Evolutionary conservation across 768 basidiomycete species (phyloP).

Genomic region (Erythrobasidium yunnanense): DNA sequence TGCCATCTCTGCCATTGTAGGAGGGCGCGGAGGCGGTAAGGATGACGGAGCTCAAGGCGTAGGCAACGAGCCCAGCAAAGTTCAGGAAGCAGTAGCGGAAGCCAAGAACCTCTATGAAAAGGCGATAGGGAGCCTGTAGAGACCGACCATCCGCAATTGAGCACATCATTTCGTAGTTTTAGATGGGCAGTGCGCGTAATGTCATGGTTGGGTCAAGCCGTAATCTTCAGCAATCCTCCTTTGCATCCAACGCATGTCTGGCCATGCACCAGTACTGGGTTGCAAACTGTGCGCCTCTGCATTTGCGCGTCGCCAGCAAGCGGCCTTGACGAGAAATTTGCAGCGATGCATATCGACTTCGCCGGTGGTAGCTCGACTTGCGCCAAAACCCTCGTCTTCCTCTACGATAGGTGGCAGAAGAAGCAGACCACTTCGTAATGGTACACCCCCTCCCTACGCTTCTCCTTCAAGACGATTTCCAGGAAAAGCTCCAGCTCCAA

Average conservation of each 20-base stretch:
- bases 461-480: too few relatives aligned
- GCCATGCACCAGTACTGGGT: not conserved
- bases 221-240: not conserved
- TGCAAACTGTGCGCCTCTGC: not conserved
- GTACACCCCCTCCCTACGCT: too few relatives aligned
- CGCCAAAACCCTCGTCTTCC: not conserved
- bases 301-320: not conserved
- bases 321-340: too few relatives aligned
- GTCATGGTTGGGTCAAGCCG: not conserved
- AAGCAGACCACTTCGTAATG: too few relatives aligned
- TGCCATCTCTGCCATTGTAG: constrained; percentile 63
- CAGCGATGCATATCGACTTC: too few relatives aligned
- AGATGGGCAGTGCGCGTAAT: too few relatives aligned
- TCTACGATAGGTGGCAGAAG: too few relatives aligned
- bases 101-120: constrained; percentile 20
- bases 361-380: not conserved
- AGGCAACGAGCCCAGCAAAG: constrained; percentile 54
- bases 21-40: constrained; percentile 96
- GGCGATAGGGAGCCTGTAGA: constrained; percentile 11
- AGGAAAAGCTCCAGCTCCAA: too few relatives aligned
- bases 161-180: too few relatives aligned
- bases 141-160: too few relatives aligned
- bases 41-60: constrained; percentile 85
- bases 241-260: not conserved
- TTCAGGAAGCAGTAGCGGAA: constrained; percentile 51